Evolutionary conservation across 495 filamentous ascomycete genomes (phyloP).

Genomic region (Xylaria nigripes): DNA sequence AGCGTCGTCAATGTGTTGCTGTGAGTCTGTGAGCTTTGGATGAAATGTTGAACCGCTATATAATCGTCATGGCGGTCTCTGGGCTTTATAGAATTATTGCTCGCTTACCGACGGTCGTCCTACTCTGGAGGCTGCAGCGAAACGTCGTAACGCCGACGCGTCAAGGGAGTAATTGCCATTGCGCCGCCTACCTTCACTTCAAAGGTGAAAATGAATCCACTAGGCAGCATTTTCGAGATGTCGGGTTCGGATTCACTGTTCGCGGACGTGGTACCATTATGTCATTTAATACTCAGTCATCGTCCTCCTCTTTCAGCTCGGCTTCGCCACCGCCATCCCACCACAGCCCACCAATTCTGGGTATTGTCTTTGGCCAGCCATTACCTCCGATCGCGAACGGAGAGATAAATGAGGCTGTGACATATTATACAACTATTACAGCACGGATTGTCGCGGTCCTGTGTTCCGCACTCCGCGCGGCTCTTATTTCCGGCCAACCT

Average conservation of each 20-base stretch:
- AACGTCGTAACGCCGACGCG: no score
- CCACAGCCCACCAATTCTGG: not conserved
- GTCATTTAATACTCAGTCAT: not conserved
- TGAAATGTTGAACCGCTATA: not conserved
- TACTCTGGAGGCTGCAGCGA: no score
- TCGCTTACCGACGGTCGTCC: no score
- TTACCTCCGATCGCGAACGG: not conserved
- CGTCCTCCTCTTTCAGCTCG: not conserved
- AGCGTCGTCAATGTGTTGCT: not conserved
- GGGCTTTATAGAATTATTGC: no score
- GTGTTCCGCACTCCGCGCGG: no score
- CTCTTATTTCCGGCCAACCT: no score
- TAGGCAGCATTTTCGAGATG: not conserved
- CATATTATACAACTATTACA: not conserved
- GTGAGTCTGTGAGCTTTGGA: not conserved
- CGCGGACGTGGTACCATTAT: no score
- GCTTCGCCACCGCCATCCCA: not conserved
- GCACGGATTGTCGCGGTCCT: no score
- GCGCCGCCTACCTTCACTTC: not conserved
- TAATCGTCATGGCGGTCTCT: no score
- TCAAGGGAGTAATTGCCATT: not conserved
- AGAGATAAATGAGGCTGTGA: not conserved
- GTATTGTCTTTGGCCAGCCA: not conserved
- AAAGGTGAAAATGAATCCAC: not conserved
- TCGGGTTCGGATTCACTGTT: not conserved